Percentiles rank a stretch among this genome's conserved stretches.
Conservation (phyloP, 306 rosid genomes). For the Cucumis sativus region DNA sequence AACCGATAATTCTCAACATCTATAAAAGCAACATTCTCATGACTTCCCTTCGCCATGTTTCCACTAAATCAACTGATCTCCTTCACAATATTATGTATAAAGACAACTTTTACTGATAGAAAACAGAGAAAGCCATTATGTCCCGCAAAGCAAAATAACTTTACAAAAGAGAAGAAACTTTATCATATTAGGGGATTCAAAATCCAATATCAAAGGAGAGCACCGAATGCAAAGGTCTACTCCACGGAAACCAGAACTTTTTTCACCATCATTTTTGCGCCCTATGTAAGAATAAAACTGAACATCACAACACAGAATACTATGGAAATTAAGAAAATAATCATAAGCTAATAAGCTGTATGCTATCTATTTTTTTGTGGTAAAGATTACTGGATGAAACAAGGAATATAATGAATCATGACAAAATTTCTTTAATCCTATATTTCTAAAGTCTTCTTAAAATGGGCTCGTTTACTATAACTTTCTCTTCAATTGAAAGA, state of each 20-base stretch:
- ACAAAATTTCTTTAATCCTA: neutral
- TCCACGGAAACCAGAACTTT: neutral
- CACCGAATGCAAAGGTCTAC: neutral
- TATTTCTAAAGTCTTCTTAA: neutral
- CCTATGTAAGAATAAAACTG: neutral
- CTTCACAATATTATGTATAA: neutral
- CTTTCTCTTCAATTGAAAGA: neutral
- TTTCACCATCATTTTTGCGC: neutral
- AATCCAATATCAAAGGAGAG: neutral
- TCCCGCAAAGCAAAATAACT: neutral
- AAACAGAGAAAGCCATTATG: neutral
- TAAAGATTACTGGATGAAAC: neutral
- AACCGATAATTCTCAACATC: constrained; percentile 51
- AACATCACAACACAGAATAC: neutral
- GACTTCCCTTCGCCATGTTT: constrained; percentile 22
- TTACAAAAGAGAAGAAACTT: neutral
- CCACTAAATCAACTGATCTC: neutral
- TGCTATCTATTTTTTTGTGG: neutral
- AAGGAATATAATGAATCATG: neutral
- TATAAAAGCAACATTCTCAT: constrained; percentile 34
- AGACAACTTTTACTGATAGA: neutral
- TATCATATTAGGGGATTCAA: neutral
- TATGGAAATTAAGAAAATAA: neutral
- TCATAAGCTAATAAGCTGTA: neutral
- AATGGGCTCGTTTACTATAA: neutral